These are phyloP conservation scores for Trichoderma sp. DNA, from an alignment of 2,329 filamentous ascomycete genomes.

Conservation along the genomic window DNA sequence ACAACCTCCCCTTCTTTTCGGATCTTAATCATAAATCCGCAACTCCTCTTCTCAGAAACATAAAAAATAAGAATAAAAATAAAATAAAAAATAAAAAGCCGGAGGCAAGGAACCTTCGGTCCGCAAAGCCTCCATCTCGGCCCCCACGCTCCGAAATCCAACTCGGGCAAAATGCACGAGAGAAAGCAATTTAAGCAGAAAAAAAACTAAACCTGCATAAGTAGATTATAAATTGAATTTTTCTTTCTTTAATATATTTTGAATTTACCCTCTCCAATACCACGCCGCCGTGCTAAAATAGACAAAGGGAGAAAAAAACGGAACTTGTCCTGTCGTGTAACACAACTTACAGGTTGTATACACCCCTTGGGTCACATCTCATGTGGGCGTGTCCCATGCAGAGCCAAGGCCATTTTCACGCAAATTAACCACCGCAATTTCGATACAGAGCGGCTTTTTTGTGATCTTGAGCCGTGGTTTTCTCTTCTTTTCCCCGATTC, in stretches of 20 bases:
- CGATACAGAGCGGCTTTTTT: background rate
- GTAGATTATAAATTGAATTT: background rate
- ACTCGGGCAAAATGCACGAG: background rate
- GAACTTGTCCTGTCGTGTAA: background rate
- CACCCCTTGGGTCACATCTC: background rate
- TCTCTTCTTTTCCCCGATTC: background rate
- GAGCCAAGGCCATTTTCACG: background rate
- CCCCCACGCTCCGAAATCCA: background rate
- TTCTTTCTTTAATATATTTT: background rate
- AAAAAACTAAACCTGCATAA: background rate
- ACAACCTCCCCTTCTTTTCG: background rate
- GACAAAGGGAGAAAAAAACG: background rate
- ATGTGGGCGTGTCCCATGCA: background rate
- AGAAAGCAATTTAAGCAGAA: background rate
- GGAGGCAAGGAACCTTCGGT: background rate
- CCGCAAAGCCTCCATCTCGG: background rate
- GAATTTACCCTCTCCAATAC: conserved; percentile 1
- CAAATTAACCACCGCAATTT: conserved; percentile 1
- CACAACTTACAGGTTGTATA: background rate
- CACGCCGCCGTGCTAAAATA: background rate
- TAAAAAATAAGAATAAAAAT: background rate
- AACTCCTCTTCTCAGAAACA: background rate
- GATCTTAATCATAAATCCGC: background rate
- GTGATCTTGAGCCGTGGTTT: background rate
- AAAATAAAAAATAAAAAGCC: background rate